These are phyloP conservation scores for Colletotrichum australisinense DNA, from an alignment of 2,329 filamentous ascomycete genomes.

Conservation along the genomic window DNA sequence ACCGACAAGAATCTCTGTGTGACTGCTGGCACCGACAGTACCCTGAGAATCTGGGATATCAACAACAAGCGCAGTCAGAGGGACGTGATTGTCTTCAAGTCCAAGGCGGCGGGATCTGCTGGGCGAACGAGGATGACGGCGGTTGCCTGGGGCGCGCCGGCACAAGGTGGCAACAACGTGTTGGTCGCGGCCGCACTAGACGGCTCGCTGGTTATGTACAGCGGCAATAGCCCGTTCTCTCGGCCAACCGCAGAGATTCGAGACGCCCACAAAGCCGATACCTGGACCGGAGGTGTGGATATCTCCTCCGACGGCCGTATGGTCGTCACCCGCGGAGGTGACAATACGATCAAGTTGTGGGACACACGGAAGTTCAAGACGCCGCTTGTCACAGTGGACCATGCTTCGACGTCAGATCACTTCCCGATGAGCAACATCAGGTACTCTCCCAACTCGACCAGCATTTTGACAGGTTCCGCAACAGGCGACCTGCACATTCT, in stretches of 20 bases:
- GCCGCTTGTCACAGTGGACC: slow-evolving; percentile 82
- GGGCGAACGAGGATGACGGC: slow-evolving; percentile 95
- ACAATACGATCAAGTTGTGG: slow-evolving; percentile 95
- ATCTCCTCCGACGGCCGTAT: slow-evolving; percentile 92
- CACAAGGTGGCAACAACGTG: slow-evolving; percentile 81
- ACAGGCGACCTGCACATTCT: slow-evolving; percentile 91
- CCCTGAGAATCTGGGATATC: slow-evolving; percentile 95
- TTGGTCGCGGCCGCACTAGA: slow-evolving; percentile 88
- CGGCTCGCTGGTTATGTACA: slow-evolving; percentile 91
- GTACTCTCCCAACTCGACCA: slow-evolving; percentile 86
- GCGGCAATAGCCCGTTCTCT: slow-evolving; percentile 86
- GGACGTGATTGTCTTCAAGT: slow-evolving; percentile 96
- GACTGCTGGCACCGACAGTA: slow-evolving; percentile 95
- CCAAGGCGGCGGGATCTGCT: slow-evolving; percentile 85
- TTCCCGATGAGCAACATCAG: slow-evolving; percentile 88
- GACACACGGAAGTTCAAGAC: slow-evolving; percentile 96
- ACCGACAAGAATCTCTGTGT: slow-evolving; percentile 85
- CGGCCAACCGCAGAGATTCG: slow-evolving; percentile 85
- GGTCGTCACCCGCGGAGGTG: slow-evolving; percentile 90
- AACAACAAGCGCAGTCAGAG: slow-evolving; percentile 91
- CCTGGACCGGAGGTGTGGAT: slow-evolving; percentile 93
- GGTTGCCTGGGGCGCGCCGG: slow-evolving; percentile 83
- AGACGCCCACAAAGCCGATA: slow-evolving; percentile 83
- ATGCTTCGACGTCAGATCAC: slow-evolving; percentile 84
- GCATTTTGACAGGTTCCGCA: slow-evolving; percentile 89